Conservation (phyloP, 2,329 filamentous ascomycete genomes). For the Coniella vitis region DNA sequence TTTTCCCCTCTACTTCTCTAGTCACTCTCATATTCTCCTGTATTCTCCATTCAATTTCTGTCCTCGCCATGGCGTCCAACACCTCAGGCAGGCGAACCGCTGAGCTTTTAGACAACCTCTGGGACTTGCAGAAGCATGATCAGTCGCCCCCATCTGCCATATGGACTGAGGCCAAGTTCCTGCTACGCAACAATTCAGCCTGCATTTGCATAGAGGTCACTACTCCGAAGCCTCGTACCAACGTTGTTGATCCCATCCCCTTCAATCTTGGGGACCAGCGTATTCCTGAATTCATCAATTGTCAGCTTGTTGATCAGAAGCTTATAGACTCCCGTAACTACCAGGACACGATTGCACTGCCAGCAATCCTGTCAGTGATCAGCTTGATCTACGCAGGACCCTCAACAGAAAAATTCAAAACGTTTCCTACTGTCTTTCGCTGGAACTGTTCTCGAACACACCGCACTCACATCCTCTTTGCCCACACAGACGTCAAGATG, state of each 20-base stretch:
- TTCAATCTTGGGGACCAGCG: constrained; percentile 9
- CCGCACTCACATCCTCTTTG: constrained; percentile 35
- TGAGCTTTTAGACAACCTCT: constrained; percentile 18
- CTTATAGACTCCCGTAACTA: constrained; percentile 28
- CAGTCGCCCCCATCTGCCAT: constrained; percentile 19
- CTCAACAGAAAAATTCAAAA: constrained; percentile 13
- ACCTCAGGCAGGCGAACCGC: constrained; percentile 10
- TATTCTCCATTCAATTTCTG: background rate
- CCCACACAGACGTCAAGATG: constrained; percentile 35
- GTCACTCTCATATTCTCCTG: too few species aligned
- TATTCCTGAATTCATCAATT: constrained; percentile 30
- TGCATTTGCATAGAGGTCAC: constrained; percentile 11
- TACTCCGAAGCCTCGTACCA: background rate
- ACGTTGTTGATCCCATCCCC: constrained; percentile 19
- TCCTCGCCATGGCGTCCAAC: constrained; percentile 8
- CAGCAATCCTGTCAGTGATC: constrained; percentile 29
- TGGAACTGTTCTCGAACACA: constrained; percentile 29
- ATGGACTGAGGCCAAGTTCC: constrained; percentile 23
- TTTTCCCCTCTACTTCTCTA: background rate
- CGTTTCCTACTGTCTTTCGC: constrained; percentile 33
- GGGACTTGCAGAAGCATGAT: constrained; percentile 20
- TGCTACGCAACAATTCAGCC: constrained; percentile 14
- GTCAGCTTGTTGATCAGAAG: constrained; percentile 33
- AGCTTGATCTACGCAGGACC: constrained; percentile 20
- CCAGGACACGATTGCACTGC: constrained; percentile 19